Evolutionary conservation across 164 flowering plant genomes (phyloP), one percentile per base, ranked within the genome.

Genomic region (Macadamia tetraphylla): DNA sequence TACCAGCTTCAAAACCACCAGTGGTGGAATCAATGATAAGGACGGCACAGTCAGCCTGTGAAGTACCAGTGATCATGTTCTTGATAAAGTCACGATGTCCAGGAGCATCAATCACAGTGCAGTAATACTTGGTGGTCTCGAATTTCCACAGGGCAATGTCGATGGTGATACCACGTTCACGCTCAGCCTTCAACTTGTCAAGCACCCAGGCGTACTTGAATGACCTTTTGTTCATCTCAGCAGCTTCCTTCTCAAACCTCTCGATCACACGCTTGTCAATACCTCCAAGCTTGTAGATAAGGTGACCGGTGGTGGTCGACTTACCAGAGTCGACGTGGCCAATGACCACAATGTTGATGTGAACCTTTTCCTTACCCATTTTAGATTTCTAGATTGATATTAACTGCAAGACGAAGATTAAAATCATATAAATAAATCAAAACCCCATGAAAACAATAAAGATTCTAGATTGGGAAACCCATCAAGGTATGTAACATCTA

Each of bases 181-280:
- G 91, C 77, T 88, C 94, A 49, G 94, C 94, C 88, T 88, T 88
- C 60, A 88, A 84, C 79, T 88, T 88, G 85, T 88, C 93, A 32
- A 88, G 76, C 43, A 88, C 93, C 93, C 93, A 88, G 9, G 93
- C 93, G 65, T 88, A 88, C 78, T 88, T 88, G 88, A 86, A 88
- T 29, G 94, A 88, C 78, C 94, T 75, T 75, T 88, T 88, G 91
- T 88, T 88, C 94, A 88, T 88, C 82, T 88, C 94, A 78, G 94
- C 94, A 73, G 94, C 94, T 42, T 88, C 94, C 84, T 88, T 88
- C 86, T 88, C 94, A 23, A 88, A 88, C 73, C 91, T 87, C 72
- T 88, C 94, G 62, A 88, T 88, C 0, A 88, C 94, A 82, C 94
- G 90, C 88, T 89, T 89, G 90, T 89, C 94, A 73, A 89, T 87